phyloP scores from a whole-genome alignment of 352 stramenopile species.

The Globisporangium radiosum region DNA sequence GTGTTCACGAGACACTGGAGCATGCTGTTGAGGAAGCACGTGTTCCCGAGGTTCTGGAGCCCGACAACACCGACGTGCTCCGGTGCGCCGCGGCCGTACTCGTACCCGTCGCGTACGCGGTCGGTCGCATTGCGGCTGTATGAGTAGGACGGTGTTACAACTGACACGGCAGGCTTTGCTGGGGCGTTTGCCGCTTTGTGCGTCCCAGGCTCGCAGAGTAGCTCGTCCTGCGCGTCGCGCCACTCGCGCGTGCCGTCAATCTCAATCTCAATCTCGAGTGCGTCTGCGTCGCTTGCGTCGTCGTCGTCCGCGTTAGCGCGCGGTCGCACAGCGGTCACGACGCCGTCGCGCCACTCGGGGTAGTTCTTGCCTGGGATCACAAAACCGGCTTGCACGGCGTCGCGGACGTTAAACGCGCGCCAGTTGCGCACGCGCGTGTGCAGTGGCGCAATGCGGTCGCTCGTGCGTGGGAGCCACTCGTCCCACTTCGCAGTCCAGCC shows the following conservation, averaged over 20 bases:
- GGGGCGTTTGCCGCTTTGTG: constrained; percentile 48
- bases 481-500: constrained; percentile 97
- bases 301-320: background rate
- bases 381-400: constrained; percentile 46
- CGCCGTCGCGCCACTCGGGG: constrained; percentile 55
- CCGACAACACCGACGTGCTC: constrained; percentile 63
- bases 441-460: constrained; percentile 85
- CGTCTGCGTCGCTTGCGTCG: constrained; percentile 7
- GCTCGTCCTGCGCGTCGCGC: constrained; percentile 55
- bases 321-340: constrained; percentile 25
- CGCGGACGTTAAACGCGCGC: constrained; percentile 50
- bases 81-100: constrained; percentile 44
- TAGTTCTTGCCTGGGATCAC: constrained; percentile 26
- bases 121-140: constrained; percentile 28
- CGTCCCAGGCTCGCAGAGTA: constrained; percentile 49
- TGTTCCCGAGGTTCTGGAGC: constrained; percentile 72
- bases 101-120: constrained; percentile 16
- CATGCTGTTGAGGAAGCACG: constrained; percentile 86
- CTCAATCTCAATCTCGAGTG: constrained; percentile 37
- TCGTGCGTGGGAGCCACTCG: constrained; percentile 91
- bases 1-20: constrained; percentile 93
- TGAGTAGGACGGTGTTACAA: constrained; percentile 7
- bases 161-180: constrained; percentile 1
- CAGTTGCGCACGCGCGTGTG: constrained; percentile 79
- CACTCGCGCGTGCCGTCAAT: constrained; percentile 38